phyloP scores from a whole-genome alignment of 1,139 yeast genomes.

The Hanseniaspora gamundiae region DNA sequence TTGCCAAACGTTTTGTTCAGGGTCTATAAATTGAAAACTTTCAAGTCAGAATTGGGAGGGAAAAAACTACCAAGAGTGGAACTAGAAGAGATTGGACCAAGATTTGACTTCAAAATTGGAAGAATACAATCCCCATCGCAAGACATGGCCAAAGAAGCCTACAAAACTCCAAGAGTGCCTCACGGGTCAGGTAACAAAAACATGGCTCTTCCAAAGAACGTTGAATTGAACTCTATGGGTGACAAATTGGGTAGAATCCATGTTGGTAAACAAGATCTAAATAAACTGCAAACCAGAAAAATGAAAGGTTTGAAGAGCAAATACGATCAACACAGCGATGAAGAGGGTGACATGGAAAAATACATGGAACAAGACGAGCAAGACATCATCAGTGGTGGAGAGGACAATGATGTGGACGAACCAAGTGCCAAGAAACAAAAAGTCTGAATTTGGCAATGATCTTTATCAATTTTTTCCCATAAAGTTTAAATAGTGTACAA shows the following conservation, averaged over 20 bases:
- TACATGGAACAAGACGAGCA: conserved; percentile 34
- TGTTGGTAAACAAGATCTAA: conserved; percentile 88
- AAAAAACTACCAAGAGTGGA: conserved; percentile 81
- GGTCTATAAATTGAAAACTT: conserved; percentile 77
- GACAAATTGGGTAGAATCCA: conserved; percentile 95
- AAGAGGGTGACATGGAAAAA: conserved; percentile 42
- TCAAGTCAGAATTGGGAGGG: conserved; percentile 56
- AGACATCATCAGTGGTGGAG: conserved; percentile 34
- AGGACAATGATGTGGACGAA: conserved; percentile 32
- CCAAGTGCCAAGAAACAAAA: conserved; percentile 29
- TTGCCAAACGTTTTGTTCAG: conserved; percentile 81
- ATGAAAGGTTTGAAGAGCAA: conserved; percentile 93
- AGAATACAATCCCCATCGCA: conserved; percentile 76
- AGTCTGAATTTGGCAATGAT: conserved; percentile 12
- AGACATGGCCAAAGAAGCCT: conserved; percentile 85
- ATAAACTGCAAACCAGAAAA: conserved; percentile 87
- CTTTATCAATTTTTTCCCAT: background rate
- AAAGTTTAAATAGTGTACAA: background rate
- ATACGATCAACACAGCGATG: conserved; percentile 55
- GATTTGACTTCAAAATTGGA: conserved; percentile 87
- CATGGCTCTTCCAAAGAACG: conserved; percentile 78
- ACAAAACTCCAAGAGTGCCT: conserved; percentile 60
- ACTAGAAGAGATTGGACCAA: conserved; percentile 90
- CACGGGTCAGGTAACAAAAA: conserved; percentile 7
- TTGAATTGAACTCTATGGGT: conserved; percentile 80